Conservation (phyloP, 2,329 filamentous ascomycete genomes). For the Sporothrix brunneoviolacea region DNA sequence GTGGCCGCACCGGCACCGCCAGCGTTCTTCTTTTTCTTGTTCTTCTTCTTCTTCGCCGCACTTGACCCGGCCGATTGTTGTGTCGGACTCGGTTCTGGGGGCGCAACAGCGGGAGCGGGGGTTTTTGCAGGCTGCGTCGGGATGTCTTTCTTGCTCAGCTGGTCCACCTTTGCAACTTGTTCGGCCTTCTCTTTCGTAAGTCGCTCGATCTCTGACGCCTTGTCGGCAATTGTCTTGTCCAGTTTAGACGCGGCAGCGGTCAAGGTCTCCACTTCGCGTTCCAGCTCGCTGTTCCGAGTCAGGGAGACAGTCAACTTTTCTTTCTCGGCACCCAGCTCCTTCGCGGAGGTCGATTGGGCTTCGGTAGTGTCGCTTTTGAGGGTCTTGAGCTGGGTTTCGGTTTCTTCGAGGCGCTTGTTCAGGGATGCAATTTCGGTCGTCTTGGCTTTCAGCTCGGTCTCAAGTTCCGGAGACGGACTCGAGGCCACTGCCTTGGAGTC, state of each 20-base stretch:
- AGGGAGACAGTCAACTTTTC: conserved; percentile 28
- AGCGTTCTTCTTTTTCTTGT: conserved; percentile 79
- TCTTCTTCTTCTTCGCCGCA: conserved; percentile 64
- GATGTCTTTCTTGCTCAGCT: conserved; percentile 8
- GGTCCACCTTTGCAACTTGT: conserved; percentile 8
- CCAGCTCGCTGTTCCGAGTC: conserved; percentile 32
- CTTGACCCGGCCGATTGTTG: conserved; percentile 1
- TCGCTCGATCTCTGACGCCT: conserved; percentile 37
- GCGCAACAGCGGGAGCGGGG: conserved; percentile 10
- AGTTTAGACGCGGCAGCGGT: conserved; percentile 34
- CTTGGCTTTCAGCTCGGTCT: not conserved
- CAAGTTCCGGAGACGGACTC: not conserved
- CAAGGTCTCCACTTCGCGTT: conserved; percentile 31
- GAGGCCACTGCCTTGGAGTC: not conserved
- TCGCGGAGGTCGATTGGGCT: conserved; percentile 27
- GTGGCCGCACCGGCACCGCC: conserved; percentile 32
- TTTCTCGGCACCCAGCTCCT: conserved; percentile 25
- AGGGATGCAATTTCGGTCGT: not conserved
- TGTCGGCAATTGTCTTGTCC: conserved; percentile 38
- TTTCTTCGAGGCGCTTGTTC: conserved; percentile 23
- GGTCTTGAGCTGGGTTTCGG: conserved; percentile 37
- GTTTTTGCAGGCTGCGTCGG: conserved; percentile 3
- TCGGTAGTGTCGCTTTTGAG: conserved; percentile 33
- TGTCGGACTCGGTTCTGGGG: conserved; percentile 12
- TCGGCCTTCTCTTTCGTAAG: conserved; percentile 27